Evolutionary conservation across 1,284 basidiomycete genomes (phyloP).

Genomic region (Cryptococcus deneoformans): DNA sequence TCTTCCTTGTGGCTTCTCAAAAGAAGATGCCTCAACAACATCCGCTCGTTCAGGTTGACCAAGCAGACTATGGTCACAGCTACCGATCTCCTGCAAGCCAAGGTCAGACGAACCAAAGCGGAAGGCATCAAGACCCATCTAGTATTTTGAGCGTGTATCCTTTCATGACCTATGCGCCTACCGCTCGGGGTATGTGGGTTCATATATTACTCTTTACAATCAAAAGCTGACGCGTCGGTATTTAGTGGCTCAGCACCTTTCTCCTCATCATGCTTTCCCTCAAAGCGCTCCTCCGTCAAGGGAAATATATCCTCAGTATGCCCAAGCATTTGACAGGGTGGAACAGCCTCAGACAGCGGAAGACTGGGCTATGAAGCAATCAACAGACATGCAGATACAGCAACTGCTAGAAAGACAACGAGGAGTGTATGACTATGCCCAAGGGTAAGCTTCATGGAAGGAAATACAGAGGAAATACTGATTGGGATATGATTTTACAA

Average conservation of each 20-base stretch:
- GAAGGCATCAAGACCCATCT: conserved; percentile 22
- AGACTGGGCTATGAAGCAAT: conserved; percentile 30
- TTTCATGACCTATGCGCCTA: conserved; percentile 46
- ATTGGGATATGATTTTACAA: too few relatives aligned
- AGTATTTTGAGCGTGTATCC: conserved; percentile 44
- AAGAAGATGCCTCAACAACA: background rate
- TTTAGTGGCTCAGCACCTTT: conserved; percentile 46
- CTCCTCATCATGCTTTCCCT: conserved; percentile 41
- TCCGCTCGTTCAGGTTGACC: background rate
- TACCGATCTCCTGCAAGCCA: background rate
- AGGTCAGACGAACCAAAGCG: too few relatives aligned
- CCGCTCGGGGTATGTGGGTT: conserved; percentile 39
- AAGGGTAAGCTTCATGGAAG: too few relatives aligned
- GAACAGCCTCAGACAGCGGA: conserved; percentile 26
- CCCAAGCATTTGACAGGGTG: conserved; percentile 23
- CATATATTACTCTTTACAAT: background rate
- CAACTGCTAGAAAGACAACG: conserved; percentile 11
- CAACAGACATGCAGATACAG: conserved; percentile 19
- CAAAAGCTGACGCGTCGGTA: background rate
- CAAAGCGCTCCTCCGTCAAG: conserved; percentile 22
- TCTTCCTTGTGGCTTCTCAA: background rate
- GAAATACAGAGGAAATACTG: too few relatives aligned
- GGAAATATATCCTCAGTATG: conserved; percentile 36
- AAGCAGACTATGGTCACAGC: background rate
- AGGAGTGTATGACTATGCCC: background rate